Percentiles rank a stretch among this genome's conserved stretches.
These are phyloP conservation scores for Hortaea sp. DNA, from an alignment of 2,329 filamentous ascomycete genomes.

Conservation along the genomic window DNA sequence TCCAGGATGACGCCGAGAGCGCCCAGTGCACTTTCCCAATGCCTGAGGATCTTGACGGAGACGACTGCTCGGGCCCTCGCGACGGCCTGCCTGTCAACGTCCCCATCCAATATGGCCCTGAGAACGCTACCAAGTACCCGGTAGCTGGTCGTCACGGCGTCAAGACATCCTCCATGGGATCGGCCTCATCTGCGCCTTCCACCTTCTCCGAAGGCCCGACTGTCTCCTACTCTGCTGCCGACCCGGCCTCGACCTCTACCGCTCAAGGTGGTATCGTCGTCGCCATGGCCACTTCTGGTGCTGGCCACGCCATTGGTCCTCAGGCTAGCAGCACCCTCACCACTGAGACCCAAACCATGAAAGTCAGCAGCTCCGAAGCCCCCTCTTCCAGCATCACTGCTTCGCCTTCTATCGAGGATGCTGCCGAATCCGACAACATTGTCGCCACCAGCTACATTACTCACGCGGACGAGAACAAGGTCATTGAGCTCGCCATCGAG, in stretches of 20 bases:
- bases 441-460: constrained; percentile 34
- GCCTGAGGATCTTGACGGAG: constrained; percentile 45
- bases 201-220: constrained; percentile 9
- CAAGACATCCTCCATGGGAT: constrained; percentile 8
- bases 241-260: constrained; percentile 14
- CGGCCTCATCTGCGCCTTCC: constrained; percentile 6
- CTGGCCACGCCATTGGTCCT: background rate
- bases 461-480: constrained; percentile 31
- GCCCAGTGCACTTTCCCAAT: constrained; percentile 52
- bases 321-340: background rate
- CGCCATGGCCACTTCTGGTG: constrained; percentile 1
- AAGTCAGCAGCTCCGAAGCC: background rate
- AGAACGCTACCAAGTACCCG: constrained; percentile 28
- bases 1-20: constrained; percentile 50
- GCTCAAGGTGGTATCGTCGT: constrained; percentile 17
- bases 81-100: constrained; percentile 56
- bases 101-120: constrained; percentile 37
- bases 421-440: constrained; percentile 6
- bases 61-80: constrained; percentile 50
- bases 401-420: constrained; percentile 15
- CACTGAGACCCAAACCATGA: background rate
- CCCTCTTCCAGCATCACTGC: constrained; percentile 7
- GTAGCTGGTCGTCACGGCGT: constrained; percentile 15
- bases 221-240: constrained; percentile 14
- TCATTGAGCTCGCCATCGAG: constrained; percentile 36